Conservation (phyloP, 805 yeast species). For the Schizosaccharomyces osmophilus region DNA sequence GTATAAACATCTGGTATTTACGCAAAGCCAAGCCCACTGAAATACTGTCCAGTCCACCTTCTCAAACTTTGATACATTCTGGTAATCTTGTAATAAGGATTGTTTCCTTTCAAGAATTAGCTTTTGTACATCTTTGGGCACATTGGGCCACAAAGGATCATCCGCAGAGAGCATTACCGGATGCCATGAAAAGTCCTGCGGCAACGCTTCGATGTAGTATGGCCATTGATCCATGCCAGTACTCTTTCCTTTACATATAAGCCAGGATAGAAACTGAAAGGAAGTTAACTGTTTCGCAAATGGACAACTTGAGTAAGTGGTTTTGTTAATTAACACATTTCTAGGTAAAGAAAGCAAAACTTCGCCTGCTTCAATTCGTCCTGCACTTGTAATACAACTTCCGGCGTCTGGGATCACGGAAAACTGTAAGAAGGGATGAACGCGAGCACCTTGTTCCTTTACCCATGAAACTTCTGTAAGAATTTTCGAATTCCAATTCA, state of each 20-base stretch:
- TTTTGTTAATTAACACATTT: not conserved
- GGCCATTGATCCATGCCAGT: not conserved
- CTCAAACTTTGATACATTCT: not conserved
- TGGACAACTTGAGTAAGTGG: not conserved
- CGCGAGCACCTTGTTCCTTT: not conserved
- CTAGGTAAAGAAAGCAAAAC: not conserved
- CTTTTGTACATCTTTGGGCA: not conserved
- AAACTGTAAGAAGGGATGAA: not conserved
- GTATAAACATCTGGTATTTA: slow-evolving; percentile 1
- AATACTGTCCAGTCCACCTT: not conserved
- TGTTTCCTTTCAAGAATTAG: not conserved
- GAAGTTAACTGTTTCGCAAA: not conserved
- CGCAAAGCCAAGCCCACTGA: not conserved
- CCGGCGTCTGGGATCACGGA: not conserved
- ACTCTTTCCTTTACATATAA: not conserved
- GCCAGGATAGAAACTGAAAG: not conserved
- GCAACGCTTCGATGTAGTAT: not conserved
- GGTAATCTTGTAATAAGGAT: not conserved
- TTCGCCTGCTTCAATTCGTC: not conserved
- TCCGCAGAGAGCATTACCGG: not conserved
- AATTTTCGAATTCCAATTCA: not conserved
- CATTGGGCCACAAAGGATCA: not conserved
- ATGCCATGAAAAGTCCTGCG: not conserved
- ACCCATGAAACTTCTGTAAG: not conserved
- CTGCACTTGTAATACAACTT: not conserved